These are phyloP conservation scores for Fraxinus latifolia DNA, from an alignment of 305 asterid species.

Conservation along the genomic window DNA sequence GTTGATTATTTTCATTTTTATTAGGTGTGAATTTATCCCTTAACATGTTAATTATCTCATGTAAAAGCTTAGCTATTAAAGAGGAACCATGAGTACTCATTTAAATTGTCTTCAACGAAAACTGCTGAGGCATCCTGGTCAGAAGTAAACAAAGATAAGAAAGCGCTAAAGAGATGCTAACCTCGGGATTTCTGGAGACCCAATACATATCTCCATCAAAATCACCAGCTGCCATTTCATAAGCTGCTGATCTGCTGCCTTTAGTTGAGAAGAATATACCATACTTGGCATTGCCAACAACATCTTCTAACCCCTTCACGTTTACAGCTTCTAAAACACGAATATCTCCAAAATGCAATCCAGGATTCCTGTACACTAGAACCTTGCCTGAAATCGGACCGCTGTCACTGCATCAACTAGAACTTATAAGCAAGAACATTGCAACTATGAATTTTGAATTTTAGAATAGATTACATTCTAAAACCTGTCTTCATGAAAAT, in stretches of 20 bases:
- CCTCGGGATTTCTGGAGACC: constrained; percentile 82
- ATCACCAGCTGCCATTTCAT: constrained; percentile 92
- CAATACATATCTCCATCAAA: constrained; percentile 85
- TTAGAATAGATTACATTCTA: not conserved
- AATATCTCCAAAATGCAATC: constrained; percentile 79
- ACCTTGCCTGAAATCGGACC: constrained; percentile 80
- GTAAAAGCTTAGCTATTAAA: not conserved
- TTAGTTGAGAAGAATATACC: constrained; percentile 79
- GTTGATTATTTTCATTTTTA: not conserved
- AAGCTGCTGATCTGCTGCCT: constrained; percentile 68
- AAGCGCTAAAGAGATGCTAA: constrained; percentile 24
- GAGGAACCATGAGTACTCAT: not conserved
- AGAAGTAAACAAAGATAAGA: not conserved
- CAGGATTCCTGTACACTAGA: constrained; percentile 81
- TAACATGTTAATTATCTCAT: not conserved
- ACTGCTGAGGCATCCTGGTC: not conserved
- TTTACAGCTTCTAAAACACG: constrained; percentile 64
- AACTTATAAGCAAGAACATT: constrained; percentile 9
- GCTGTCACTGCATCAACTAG: constrained; percentile 47
- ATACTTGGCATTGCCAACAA: constrained; percentile 75
- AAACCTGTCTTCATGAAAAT: not conserved
- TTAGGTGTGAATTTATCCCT: not conserved
- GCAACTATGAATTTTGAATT: not conserved
- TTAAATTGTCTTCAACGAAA: not conserved
- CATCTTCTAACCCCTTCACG: constrained; percentile 52